Conservation (phyloP, 352 stramenopile genomes). For the Phytopythium kandeliae region DNA sequence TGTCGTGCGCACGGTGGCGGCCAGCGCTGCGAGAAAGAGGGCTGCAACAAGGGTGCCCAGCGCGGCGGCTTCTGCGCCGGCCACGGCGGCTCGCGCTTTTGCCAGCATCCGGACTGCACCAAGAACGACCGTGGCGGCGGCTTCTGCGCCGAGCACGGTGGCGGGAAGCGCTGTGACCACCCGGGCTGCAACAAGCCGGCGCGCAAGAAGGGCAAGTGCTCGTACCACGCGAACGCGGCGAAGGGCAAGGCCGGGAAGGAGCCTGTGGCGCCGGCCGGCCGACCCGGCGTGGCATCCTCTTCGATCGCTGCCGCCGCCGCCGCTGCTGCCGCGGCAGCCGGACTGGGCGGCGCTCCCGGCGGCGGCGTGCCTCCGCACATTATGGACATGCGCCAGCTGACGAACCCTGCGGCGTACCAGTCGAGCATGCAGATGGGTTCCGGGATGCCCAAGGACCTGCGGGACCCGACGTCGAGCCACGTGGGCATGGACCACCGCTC, state of each 20-base stretch:
- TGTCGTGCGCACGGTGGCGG: constrained; percentile 80
- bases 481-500: constrained; percentile 39
- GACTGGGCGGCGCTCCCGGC: neutral
- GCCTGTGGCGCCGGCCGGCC: constrained; percentile 14
- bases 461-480: constrained; percentile 19
- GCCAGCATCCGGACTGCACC: constrained; percentile 80
- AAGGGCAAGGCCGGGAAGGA: constrained; percentile 68
- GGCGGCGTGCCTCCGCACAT: constrained; percentile 43
- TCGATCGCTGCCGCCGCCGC: constrained; percentile 1
- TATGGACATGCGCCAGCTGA: constrained; percentile 84
- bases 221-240: constrained; percentile 71
- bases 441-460: constrained; percentile 35
- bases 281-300: neutral
- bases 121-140: constrained; percentile 85
- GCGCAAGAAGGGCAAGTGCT: constrained; percentile 86
- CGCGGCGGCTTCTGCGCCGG: constrained; percentile 73
- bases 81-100: constrained; percentile 79
- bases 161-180: constrained; percentile 77
- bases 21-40: constrained; percentile 77
- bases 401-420: constrained; percentile 41
- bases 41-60: constrained; percentile 81
- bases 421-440: constrained; percentile 19
- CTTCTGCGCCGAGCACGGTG: constrained; percentile 83
- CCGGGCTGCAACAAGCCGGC: constrained; percentile 74
- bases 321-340: neutral